Evolutionary conservation across 2,329 filamentous ascomycete genomes (phyloP).

Genomic region (Alternaria arborescens): DNA sequence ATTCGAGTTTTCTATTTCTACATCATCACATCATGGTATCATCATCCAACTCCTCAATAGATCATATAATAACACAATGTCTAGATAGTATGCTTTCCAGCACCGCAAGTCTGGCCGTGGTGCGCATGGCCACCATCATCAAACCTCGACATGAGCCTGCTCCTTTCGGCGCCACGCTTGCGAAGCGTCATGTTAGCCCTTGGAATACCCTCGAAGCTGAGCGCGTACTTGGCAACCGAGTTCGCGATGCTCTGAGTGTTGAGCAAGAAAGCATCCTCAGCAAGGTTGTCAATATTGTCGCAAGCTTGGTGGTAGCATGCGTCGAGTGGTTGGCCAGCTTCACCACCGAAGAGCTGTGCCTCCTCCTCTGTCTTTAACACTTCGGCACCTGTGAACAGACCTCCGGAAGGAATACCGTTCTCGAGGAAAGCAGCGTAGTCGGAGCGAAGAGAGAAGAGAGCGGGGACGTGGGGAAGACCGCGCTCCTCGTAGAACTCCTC

Average conservation of each 20-base stretch:
- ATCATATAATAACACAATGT: not conserved
- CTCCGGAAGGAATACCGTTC: slow-evolving; percentile 52
- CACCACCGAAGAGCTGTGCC: slow-evolving; percentile 48
- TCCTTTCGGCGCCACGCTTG: slow-evolving; percentile 42
- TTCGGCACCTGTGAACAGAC: slow-evolving; percentile 54
- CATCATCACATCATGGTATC: slow-evolving; percentile 6
- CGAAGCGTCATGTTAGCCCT: slow-evolving; percentile 35
- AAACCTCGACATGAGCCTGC: slow-evolving; percentile 32
- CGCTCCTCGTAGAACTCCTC: slow-evolving; percentile 48
- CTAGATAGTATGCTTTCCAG: slow-evolving; percentile 30
- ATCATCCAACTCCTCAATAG: not conserved
- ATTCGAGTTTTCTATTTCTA: not conserved
- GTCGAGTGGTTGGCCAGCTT: slow-evolving; percentile 50
- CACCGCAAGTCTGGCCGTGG: slow-evolving; percentile 35
- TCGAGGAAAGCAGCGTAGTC: slow-evolving; percentile 55
- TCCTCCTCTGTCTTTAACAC: slow-evolving; percentile 51
- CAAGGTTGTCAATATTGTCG: slow-evolving; percentile 50
- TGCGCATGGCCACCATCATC: slow-evolving; percentile 41
- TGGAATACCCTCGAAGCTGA: slow-evolving; percentile 49
- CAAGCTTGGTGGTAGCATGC: slow-evolving; percentile 51
- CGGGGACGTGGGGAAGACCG: slow-evolving; percentile 43
- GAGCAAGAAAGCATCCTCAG: slow-evolving; percentile 48
- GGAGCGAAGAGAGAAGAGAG: slow-evolving; percentile 50
- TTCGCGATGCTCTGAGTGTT: slow-evolving; percentile 53
- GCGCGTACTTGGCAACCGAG: slow-evolving; percentile 49